phyloP scores from a whole-genome alignment of 768 basidiomycete species.

The Lentinula sp. region DNA sequence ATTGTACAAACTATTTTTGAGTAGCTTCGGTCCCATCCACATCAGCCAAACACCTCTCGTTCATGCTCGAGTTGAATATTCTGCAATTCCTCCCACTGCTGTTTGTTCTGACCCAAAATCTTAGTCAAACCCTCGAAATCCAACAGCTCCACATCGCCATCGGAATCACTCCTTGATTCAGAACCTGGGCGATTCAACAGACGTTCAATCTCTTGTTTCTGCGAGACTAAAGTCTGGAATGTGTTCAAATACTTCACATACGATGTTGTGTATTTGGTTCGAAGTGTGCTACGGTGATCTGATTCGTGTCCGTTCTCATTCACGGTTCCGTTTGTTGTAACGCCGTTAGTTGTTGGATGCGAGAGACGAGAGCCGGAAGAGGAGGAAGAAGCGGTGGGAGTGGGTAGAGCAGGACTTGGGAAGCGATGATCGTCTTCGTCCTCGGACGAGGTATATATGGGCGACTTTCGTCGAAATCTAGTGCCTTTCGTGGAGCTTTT shows the following conservation, averaged over 20 bases:
- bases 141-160: slow-evolving; percentile 48
- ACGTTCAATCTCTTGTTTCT: slow-evolving; percentile 48
- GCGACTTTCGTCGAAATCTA: slow-evolving; percentile 48
- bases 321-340: slow-evolving; percentile 20
- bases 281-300: slow-evolving; percentile 42
- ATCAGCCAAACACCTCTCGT: background rate
- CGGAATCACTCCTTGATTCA: slow-evolving; percentile 41
- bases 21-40: background rate
- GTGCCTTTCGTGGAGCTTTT: slow-evolving; percentile 10
- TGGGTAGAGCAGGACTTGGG: slow-evolving; percentile 19
- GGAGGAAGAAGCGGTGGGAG: slow-evolving; percentile 15
- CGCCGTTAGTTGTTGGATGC: slow-evolving; percentile 19
- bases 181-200: slow-evolving; percentile 34
- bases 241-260: slow-evolving; percentile 47
- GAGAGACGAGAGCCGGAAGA: slow-evolving; percentile 19
- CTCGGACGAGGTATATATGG: slow-evolving; percentile 64
- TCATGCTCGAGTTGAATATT: slow-evolving; percentile 27
- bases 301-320: slow-evolving; percentile 10
- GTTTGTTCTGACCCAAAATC: slow-evolving; percentile 37
- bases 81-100: slow-evolving; percentile 47
- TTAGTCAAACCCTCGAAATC: slow-evolving; percentile 44
- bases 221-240: slow-evolving; percentile 39
- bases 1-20: background rate
- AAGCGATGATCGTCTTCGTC: slow-evolving; percentile 41
- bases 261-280: slow-evolving; percentile 42